Evolutionary conservation across 1,139 yeast genomes (phyloP).

Genomic region (Lizanozyma gosingica): DNA sequence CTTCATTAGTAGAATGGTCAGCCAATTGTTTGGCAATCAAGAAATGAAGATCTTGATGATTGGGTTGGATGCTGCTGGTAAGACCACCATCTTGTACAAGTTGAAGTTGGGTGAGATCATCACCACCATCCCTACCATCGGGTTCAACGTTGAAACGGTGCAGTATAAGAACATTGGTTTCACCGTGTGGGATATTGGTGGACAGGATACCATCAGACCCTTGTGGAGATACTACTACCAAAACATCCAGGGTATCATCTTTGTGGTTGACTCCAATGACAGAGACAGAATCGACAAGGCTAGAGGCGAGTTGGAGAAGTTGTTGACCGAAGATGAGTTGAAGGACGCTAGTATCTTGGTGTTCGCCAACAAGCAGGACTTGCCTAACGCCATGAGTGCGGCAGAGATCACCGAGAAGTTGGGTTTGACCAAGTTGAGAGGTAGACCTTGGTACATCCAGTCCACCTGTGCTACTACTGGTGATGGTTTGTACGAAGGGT

Average conservation of each 20-base stretch:
- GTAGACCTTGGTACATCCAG: constrained; percentile 37
- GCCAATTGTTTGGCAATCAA: constrained; percentile 23
- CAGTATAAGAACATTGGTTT: constrained; percentile 34
- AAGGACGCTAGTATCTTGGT: constrained; percentile 35
- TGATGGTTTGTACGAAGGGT: constrained; percentile 36
- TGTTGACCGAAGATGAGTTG: constrained; percentile 36
- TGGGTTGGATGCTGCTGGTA: constrained; percentile 38
- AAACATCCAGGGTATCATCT: constrained; percentile 35
- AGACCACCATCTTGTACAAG: constrained; percentile 34
- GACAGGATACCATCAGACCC: constrained; percentile 36
- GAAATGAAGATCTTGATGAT: constrained; percentile 39
- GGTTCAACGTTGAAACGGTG: constrained; percentile 34
- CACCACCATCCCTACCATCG: constrained; percentile 35
- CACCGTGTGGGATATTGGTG: constrained; percentile 39
- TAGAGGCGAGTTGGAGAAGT: constrained; percentile 35
- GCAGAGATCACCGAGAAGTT: constrained; percentile 37
- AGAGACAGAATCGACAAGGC: constrained; percentile 38
- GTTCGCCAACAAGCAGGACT: constrained; percentile 35
- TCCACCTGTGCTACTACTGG: constrained; percentile 37
- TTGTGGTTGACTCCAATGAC: constrained; percentile 35
- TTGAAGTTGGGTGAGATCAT: constrained; percentile 35
- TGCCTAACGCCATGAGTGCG: constrained; percentile 37
- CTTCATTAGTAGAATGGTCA: constrained; percentile 1
- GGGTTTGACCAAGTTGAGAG: constrained; percentile 34
- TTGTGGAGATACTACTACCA: constrained; percentile 38